Base-by-base conservation (phyloP, 164 flowering plant genomes). In the Kalanchoe fedtschenkoi region DNA sequence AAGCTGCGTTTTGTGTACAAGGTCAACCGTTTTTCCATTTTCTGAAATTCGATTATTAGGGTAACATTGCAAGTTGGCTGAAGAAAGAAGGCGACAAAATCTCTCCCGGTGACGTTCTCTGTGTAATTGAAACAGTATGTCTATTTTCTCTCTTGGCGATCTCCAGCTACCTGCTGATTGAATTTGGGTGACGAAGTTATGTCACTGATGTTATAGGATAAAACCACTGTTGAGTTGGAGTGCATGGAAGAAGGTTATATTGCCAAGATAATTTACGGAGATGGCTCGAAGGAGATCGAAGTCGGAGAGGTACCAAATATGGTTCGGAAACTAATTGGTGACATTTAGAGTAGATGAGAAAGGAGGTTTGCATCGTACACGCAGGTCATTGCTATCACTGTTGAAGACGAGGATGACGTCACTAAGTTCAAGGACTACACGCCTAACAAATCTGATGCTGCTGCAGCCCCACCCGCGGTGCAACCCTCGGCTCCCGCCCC, bases 191-290 rank as follows among this genome's bases (percentile, higher is more conserved):
- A 16, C 9, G 17, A 55, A 29, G n/a, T 5, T 24, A 33, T 65
- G 35, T 10, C 13, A 30, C 35, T 62, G 22, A 60, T 5, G 34
- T 43, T 33, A 11, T 51, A 91, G 98, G 98, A 93, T 76, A 93
- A 93, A 78, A 97, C 98, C 19, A 90, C 98, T 3, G 98, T 93
- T 16, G 98, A 93, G 74, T 85, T 93, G 98, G 98, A 93, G 74
- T 88, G 96, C 75, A 90, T 93, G 98, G 98, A 93, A 69, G 98
- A 93, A 66, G 97, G 98, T n/a, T 93, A 81, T 77, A 71, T 90
- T 68, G 98, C 97, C 37, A 93, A 86, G 79, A 93, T 93, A 51
- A 24, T 93, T 60, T 79, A 65, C 38, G 95, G 86, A 41, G 99
- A 90, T 66, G 97, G 96, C 6, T 74, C 96, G 57, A 87, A 84